Evolutionary conservation across 768 basidiomycete species (phyloP).

Genomic region (Cystobasidium tubakii): DNA sequence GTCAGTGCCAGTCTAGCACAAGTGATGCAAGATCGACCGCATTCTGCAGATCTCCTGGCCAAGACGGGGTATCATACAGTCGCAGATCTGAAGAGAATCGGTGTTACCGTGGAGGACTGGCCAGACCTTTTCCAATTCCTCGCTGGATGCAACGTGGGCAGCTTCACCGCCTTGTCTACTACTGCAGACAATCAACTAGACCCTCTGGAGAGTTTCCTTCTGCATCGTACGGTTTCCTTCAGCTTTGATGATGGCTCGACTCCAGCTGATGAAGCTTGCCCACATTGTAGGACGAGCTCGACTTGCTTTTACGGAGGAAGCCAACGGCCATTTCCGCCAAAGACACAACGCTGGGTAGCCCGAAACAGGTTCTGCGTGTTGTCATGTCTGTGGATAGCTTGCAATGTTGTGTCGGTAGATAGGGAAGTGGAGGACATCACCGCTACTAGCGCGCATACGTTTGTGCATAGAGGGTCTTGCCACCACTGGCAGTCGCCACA

Average conservation of each 20-base stretch:
- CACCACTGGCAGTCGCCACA: no score
- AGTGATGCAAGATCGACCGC: not conserved
- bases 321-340: not conserved
- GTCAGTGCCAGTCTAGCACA: not conserved
- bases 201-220: not conserved
- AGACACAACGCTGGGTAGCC: no score
- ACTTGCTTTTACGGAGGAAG: not conserved
- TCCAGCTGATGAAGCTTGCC: not conserved
- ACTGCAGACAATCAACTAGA: not conserved
- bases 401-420: not conserved
- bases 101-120: slow-evolving; percentile 8
- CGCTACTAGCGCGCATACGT: no score
- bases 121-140: slow-evolving; percentile 1
- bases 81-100: not conserved
- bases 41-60: not conserved
- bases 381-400: no score
- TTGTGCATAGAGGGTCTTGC: no score
- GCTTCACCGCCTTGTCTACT: not conserved
- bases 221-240: not conserved
- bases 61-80: not conserved
- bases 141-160: not conserved
- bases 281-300: not conserved
- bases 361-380: no score
- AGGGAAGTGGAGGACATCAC: not conserved
- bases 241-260: not conserved